Evolutionary conservation across 345 rosid species (phyloP).

Genomic region (Dovyalis caffra): DNA sequence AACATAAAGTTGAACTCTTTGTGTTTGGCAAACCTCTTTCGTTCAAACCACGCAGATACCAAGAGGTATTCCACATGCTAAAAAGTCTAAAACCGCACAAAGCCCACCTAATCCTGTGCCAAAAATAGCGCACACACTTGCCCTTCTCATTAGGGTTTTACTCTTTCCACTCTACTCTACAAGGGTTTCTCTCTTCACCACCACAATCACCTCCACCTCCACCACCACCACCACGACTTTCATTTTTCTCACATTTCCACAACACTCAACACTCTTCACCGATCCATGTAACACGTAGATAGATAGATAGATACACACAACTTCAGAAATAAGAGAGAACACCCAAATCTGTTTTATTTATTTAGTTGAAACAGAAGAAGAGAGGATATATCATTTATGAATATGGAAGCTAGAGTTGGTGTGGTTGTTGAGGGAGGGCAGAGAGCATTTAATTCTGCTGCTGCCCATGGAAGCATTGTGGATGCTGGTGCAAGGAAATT

Average conservation of each 20-base stretch:
- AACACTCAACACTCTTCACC: background rate
- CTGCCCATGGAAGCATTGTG: constrained; percentile 47
- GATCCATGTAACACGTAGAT: background rate
- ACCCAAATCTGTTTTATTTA: background rate
- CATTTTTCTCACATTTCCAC: background rate
- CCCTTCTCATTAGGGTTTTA: constrained; percentile 2
- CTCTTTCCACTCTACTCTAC: background rate
- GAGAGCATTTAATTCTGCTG: constrained; percentile 56
- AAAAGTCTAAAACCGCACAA: background rate
- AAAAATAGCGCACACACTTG: background rate
- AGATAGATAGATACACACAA: background rate
- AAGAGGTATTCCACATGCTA: background rate
- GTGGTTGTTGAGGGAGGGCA: constrained; percentile 73
- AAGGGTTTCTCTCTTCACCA: background rate
- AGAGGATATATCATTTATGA: too few relatives aligned
- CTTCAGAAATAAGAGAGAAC: background rate
- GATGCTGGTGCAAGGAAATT: constrained; percentile 65
- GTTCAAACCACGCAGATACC: background rate
- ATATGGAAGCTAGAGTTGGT: constrained; percentile 80
- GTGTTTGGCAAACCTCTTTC: constrained; percentile 40
- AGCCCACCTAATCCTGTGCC: background rate
- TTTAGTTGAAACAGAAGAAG: background rate
- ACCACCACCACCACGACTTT: background rate
- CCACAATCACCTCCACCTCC: too few relatives aligned
- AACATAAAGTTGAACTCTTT: too few relatives aligned